Conservation (phyloP, 495 filamentous ascomycete species). For the Penicillium dipodomyicola region DNA sequence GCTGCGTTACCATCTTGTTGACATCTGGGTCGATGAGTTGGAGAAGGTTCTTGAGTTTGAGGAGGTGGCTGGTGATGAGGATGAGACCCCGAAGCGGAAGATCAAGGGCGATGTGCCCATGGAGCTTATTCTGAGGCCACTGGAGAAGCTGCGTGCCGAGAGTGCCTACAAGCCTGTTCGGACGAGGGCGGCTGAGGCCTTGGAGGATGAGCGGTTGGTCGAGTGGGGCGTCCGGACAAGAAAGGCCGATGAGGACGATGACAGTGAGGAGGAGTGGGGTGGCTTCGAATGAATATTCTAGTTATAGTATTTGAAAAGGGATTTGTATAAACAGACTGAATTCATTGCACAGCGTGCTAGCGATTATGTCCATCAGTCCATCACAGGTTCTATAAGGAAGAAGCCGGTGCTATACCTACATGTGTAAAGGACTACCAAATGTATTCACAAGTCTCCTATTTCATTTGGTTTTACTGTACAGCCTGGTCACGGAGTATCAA, state of each 20-base stretch:
- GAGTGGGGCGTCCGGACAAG: conserved; percentile 52
- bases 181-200: conserved; percentile 63
- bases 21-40: conserved; percentile 87
- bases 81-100: conserved; percentile 31
- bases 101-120: conserved; percentile 44
- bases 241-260: conserved; percentile 39
- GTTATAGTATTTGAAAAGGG: conserved; percentile 12
- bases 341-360: conserved; percentile 25
- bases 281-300: conserved; percentile 52
- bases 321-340: conserved; percentile 18
- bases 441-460: conserved; percentile 18
- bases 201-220: conserved; percentile 72
- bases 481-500: conserved; percentile 7
- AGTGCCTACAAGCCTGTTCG: conserved; percentile 71
- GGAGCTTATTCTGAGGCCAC: conserved; percentile 56
- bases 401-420: background rate
- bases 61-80: conserved; percentile 29
- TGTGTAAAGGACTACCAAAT: background rate
- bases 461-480: conserved; percentile 15
- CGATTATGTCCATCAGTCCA: conserved; percentile 7
- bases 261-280: conserved; percentile 62
- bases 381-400: conserved; percentile 20
- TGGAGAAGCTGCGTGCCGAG: conserved; percentile 54
- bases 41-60: conserved; percentile 63
- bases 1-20: conserved; percentile 79